Conservation (phyloP, 805 yeast species). For the Zygosaccharomyces bailii region DNA sequence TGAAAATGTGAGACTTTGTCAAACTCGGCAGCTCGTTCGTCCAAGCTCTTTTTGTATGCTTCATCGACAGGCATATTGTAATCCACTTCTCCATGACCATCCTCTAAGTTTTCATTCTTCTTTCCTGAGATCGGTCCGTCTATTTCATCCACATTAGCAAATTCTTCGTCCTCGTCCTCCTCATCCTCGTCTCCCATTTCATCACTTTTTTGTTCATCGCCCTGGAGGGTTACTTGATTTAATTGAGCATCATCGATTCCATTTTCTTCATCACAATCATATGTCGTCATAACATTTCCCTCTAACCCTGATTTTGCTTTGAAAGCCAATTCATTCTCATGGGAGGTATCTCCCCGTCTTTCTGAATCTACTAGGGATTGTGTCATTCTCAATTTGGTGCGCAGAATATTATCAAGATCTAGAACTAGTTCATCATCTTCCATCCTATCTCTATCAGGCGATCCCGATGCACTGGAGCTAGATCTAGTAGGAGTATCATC, state of each 20-base stretch:
- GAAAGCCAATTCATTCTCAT: constrained; percentile 40
- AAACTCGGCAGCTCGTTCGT: constrained; percentile 37
- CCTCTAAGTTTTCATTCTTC: constrained; percentile 10
- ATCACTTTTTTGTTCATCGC: constrained; percentile 14
- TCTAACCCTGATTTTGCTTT: constrained; percentile 19
- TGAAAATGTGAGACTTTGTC: constrained; percentile 23
- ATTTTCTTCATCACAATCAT: constrained; percentile 9
- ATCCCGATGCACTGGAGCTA: constrained; percentile 9
- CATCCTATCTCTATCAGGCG: constrained; percentile 3
- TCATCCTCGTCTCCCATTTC: constrained; percentile 20
- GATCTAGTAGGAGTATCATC: constrained; percentile 18
- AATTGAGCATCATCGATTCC: not conserved
- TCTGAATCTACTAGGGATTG: constrained; percentile 10
- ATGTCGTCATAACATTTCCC: constrained; percentile 15
- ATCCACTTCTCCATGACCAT: constrained; percentile 19
- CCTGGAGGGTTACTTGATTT: constrained; percentile 5
- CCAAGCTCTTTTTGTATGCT: constrained; percentile 34
- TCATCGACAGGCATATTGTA: constrained; percentile 38
- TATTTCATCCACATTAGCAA: constrained; percentile 37
- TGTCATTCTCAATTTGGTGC: constrained; percentile 24
- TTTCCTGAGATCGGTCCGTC: constrained; percentile 34
- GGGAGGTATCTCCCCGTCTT: constrained; percentile 7
- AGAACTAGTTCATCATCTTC: constrained; percentile 20
- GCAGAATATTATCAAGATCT: constrained; percentile 27
- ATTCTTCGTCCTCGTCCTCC: constrained; percentile 32